Evolutionary conservation across 2,329 filamentous ascomycete species (phyloP), one percentile per base, ranked within the genome.

Genomic region (Aspergillus latus): DNA sequence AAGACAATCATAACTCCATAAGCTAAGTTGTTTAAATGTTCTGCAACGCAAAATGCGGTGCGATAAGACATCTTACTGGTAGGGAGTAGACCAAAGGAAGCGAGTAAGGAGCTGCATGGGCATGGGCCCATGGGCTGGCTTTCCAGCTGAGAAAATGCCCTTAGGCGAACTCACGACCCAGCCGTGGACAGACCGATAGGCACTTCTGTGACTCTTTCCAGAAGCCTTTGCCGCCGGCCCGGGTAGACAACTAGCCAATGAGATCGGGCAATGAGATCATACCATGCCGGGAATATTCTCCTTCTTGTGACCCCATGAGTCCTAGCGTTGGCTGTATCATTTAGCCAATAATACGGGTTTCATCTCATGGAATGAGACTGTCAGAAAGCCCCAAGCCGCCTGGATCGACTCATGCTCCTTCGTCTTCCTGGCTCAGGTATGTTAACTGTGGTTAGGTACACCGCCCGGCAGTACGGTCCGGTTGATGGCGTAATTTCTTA

Each of bases 231-330:
- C 43, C 50, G 8, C 53, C 34, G 55, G 52, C 40, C 34, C 28
- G 21, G 28, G 43, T 54, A 57, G 55, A 52, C 49, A 10, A 32
- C 21, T 43, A 15, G 28, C 56, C 53, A 61, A 61, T 61, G 1
- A 36, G 13, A 39, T 10, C 15, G 16, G 29, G 47, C 42, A 49
- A 52, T 59, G 59, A 55, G 57, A 59, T 59, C 57, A 61, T 61
- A 48, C 57, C 58, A 52, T 52, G 26, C 21, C 21, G 21, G 21
- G 21, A 32, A 29, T 30, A 16, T 47, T 21, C 21, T 21, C 21
- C 21, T 21, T 3, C 21, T 21, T 21, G 21, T 21, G 21, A 21
- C 21, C 21, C 21, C 21, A 21, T 21, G 21, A 21, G 21, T 21
- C 21, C 28, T 36, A 37, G 42, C 42, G 42, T 47, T 26, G 15